phyloP scores from a whole-genome alignment of 371 early-diverging fungal species.

The Mucor racemosus region DNA sequence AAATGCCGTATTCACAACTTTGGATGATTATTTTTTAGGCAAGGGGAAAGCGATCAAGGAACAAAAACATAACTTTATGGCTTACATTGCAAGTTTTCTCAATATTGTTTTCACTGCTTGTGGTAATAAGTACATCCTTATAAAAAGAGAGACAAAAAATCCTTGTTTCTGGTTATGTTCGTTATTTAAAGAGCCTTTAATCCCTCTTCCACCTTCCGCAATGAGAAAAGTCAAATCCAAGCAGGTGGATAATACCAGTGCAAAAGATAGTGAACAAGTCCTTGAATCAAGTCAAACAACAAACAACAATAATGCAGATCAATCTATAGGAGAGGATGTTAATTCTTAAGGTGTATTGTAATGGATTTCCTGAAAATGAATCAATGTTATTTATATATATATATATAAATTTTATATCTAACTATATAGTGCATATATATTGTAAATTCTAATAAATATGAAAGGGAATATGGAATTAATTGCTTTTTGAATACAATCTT shows the following conservation, averaged over 20 bases:
- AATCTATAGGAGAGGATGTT: no score
- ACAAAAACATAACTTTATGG: background rate
- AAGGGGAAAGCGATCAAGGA: background rate
- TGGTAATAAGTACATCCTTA: background rate
- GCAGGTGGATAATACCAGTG: background rate
- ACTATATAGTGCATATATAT: no score
- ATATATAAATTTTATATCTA: no score
- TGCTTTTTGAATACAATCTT: no score
- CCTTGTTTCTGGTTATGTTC: background rate
- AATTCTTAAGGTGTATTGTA: no score
- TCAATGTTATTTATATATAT: no score
- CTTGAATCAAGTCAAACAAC: no score
- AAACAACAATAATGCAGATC: no score
- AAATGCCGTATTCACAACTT: background rate
- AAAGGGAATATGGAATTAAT: no score
- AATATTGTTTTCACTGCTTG: background rate
- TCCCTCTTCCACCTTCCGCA: background rate
- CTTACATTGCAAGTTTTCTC: background rate
- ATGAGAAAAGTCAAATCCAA: background rate
- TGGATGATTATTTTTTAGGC: background rate
- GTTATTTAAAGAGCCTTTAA: background rate
- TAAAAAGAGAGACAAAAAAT: background rate
- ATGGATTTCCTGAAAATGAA: no score
- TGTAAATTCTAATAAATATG: no score
- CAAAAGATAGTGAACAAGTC: no score